Evolutionary conservation across 257 asterid species (phyloP), one percentile per base, ranked within the genome.

Genomic region (Solanum bulbocastanum): DNA sequence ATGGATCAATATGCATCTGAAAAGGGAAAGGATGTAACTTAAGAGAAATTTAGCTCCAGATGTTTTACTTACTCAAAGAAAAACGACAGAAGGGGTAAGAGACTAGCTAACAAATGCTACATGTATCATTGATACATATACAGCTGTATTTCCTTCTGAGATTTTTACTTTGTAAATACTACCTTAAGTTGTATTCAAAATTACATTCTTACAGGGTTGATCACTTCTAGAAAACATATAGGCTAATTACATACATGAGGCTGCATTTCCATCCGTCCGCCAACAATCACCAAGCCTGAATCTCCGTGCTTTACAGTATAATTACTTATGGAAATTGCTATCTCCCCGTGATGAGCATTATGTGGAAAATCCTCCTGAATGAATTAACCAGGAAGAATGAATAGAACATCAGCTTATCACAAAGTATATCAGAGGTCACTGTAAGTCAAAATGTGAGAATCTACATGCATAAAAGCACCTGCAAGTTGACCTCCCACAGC

Each of bases 251-350:
- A 86, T 92, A 97, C 99, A 91, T 97, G 95, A 85, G 98, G 98
- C 89, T 94, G 98, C 94, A 97, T 94, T 94, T 96, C 99, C 99
- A 97, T 95, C 89, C 99, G 94, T 73, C 99, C 99, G 78, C 98
- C 99, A 89, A 97, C 91, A 92, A 97, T 93, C 39, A 97, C 89
- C 95, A 97, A 93, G 87, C 99, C 99, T 36, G 98, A 86, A 93
- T 96, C 98, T 86, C 99, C 99, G 66, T 96, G 99, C 92, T 90
- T 96, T 86, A 97, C 83, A n/a, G 99, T 97, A 88, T 94, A 97
- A 90, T 97, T 97, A 90, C 94, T 96, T 89, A 97, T 85, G 27
- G 98, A 94, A 91, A 97, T 94, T 37, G 97, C 93, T 87, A 97
- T 89, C 95, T 97, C 99, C 90, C 97, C 94, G 87, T 95, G 98